phyloP scores from a whole-genome alignment of 169 alveolate species.

The Babesia caballi region DNA sequence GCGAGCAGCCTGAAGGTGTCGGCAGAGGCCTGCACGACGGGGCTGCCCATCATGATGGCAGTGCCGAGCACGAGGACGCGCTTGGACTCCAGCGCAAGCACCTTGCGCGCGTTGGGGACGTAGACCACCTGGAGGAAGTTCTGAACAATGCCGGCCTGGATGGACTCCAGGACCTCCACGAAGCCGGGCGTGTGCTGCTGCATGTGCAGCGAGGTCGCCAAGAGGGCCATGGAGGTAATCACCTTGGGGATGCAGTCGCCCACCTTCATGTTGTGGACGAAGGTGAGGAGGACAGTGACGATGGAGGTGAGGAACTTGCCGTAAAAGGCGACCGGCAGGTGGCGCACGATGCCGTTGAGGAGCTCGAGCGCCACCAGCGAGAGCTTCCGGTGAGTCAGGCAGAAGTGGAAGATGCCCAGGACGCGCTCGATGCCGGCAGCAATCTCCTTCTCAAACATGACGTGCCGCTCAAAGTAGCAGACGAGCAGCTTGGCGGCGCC shows the following conservation, averaged over 20 bases:
- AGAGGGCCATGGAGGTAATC: slow-evolving; percentile 46
- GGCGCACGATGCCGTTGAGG: slow-evolving; percentile 70
- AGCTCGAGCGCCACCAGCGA: slow-evolving; percentile 77
- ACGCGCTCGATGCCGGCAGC: slow-evolving; percentile 72
- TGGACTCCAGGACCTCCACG: slow-evolving; percentile 58
- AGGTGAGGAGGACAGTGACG: slow-evolving; percentile 73
- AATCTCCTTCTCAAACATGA: slow-evolving; percentile 70
- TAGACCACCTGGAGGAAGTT: slow-evolving; percentile 44
- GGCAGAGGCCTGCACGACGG: slow-evolving; percentile 22
- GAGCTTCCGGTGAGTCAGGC: slow-evolving; percentile 78
- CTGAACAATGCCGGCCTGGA: slow-evolving; percentile 46
- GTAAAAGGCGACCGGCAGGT: slow-evolving; percentile 73
- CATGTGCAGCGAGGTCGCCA: slow-evolving; percentile 43
- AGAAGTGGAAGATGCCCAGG: slow-evolving; percentile 77
- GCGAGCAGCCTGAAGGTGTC: slow-evolving; percentile 32
- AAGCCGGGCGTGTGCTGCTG: slow-evolving; percentile 24
- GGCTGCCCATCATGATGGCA: slow-evolving; percentile 26
- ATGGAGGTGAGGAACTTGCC: slow-evolving; percentile 70
- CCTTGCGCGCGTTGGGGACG: slow-evolving; percentile 63
- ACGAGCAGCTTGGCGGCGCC: slow-evolving; percentile 77
- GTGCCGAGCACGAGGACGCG: slow-evolving; percentile 55
- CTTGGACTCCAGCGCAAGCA: slow-evolving; percentile 49
- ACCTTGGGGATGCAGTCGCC: slow-evolving; percentile 32
- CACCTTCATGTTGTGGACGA: slow-evolving; percentile 67
- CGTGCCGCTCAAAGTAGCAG: slow-evolving; percentile 74